phyloP scores from a whole-genome alignment of 805 yeast genomes.

The Kodamaea kaohsiungensis region DNA sequence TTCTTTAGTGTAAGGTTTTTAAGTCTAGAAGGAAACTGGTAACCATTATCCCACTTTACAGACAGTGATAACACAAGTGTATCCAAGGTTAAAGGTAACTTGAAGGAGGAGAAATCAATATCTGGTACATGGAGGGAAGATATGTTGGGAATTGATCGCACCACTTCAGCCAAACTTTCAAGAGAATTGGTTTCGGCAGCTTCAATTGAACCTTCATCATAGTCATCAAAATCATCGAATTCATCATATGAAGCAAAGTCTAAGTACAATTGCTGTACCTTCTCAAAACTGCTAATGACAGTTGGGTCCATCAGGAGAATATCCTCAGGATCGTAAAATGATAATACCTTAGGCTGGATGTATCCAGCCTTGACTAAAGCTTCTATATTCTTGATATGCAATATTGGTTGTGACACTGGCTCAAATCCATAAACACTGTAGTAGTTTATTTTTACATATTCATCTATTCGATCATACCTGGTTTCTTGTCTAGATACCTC shows the following conservation, averaged over 20 bases:
- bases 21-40: not conserved
- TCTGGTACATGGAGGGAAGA: not conserved
- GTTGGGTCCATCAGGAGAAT: not conserved
- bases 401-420: not conserved
- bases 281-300: too few relatives aligned
- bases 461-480: too few relatives aligned
- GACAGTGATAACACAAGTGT: not conserved
- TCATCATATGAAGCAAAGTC: too few relatives aligned
- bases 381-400: not conserved
- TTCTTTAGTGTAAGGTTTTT: not conserved
- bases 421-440: too few relatives aligned
- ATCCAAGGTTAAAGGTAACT: not conserved
- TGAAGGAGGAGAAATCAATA: not conserved
- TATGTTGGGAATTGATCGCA: not conserved
- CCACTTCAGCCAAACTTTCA: not conserved
- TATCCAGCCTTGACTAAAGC: not conserved
- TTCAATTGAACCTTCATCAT: not conserved
- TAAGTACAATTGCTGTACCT: not conserved
- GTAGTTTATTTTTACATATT: too few relatives aligned
- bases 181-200: not conserved
- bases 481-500: not conserved
- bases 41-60: not conserved
- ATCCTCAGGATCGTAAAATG: not conserved
- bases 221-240: too few relatives aligned
- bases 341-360: not conserved